Percentiles rank a stretch among this genome's conserved stretches.
phyloP scores from a whole-genome alignment of 441 rosid species.

The Gossypium laxum region DNA sequence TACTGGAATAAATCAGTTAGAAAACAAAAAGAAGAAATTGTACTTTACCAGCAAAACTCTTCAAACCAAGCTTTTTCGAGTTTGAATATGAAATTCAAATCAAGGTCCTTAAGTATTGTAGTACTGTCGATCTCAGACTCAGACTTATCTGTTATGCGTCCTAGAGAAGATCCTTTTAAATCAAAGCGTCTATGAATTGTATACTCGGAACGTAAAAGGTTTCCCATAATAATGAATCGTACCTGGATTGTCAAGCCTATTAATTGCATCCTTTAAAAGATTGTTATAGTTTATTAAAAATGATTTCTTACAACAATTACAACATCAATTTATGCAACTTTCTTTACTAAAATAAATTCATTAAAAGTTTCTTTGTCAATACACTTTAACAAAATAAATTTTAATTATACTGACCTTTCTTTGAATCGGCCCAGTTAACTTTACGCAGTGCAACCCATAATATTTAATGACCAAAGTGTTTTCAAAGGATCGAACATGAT shows the following conservation, averaged over 20 bases:
- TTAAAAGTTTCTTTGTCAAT: not conserved
- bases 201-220: conserved; percentile 49
- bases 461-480: conserved; percentile 53
- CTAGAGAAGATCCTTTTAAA: conserved; percentile 62
- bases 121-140: conserved; percentile 45
- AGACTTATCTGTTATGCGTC: conserved; percentile 56
- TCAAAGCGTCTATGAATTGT: conserved; percentile 51
- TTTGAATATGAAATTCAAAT: conserved; percentile 53
- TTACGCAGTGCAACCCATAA: conserved; percentile 58
- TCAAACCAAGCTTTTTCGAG: conserved; percentile 53
- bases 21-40: not conserved
- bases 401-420: conserved; percentile 34
- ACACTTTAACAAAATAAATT: no score
- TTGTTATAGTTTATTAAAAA: no score
- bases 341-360: not conserved
- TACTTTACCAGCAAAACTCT: conserved; percentile 45
- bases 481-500: conserved; percentile 55
- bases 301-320: not conserved
- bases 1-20: not conserved
- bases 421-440: conserved; percentile 44
- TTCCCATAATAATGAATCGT: conserved; percentile 61
- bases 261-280: not conserved
- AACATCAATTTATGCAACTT: not conserved
- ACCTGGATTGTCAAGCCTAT: conserved; percentile 28
- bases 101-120: conserved; percentile 62